phyloP scores from a whole-genome alignment of 805 yeast genomes.

The Saccharomyces kudriavzevii region DNA sequence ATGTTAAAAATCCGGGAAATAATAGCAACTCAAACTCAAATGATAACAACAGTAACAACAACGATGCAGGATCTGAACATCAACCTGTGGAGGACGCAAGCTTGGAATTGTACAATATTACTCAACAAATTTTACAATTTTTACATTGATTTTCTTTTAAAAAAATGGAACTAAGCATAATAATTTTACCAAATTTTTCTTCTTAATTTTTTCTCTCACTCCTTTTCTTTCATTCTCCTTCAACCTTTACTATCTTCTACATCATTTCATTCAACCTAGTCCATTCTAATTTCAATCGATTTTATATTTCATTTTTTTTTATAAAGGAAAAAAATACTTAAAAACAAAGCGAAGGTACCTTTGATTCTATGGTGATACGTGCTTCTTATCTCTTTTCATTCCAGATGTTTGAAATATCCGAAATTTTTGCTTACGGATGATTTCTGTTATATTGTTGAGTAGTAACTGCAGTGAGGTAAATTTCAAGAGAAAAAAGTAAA shows the following conservation, averaged over 20 bases:
- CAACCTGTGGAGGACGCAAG: slow-evolving; percentile 54
- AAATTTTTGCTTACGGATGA: not conserved
- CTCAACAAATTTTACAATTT: slow-evolving; percentile 57
- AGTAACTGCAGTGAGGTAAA: not conserved
- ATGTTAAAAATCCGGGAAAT: slow-evolving; percentile 10
- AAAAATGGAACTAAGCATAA: not conserved
- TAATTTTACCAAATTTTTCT: not conserved
- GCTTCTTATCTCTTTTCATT: not conserved
- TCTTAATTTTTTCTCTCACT: not conserved
- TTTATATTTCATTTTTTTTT: not conserved
- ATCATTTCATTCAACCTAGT: not conserved
- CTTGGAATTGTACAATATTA: slow-evolving; percentile 54
- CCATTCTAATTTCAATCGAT: not conserved
- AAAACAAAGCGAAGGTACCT: not conserved
- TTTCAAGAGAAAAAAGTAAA: not conserved
- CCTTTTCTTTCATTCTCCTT: not conserved
- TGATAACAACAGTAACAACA: slow-evolving; percentile 21
- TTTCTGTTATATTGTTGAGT: not conserved
- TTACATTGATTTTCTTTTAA: slow-evolving; percentile 14
- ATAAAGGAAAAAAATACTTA: not conserved
- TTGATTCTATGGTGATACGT: not conserved
- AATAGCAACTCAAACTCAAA: slow-evolving; percentile 10
- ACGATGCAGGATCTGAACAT: slow-evolving; percentile 16
- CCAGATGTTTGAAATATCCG: not conserved
- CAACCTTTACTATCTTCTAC: not conserved